phyloP scores from a whole-genome alignment of 1,139 yeast species.

The Debaryomycetaceae sp. region DNA sequence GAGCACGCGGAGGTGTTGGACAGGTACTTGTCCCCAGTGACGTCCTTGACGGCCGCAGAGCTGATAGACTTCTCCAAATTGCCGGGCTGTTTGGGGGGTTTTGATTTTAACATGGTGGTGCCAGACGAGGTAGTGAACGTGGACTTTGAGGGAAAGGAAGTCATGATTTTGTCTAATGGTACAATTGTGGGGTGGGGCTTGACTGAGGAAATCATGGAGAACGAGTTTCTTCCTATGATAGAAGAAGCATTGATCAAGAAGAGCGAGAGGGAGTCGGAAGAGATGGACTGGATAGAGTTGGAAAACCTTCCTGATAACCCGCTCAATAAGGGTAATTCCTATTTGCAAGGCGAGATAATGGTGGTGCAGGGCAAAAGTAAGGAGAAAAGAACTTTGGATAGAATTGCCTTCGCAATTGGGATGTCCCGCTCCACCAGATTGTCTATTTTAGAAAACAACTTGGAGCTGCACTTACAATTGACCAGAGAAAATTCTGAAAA shows the following conservation, averaged over 20 bases:
- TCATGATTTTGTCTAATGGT: constrained; percentile 68
- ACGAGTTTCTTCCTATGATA: constrained; percentile 48
- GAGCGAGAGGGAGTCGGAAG: constrained; percentile 70
- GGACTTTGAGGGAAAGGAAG: constrained; percentile 33
- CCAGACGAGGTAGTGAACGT: constrained; percentile 67
- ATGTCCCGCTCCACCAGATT: constrained; percentile 80
- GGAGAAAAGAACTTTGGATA: constrained; percentile 58
- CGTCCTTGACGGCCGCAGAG: constrained; percentile 71
- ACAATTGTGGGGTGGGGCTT: constrained; percentile 82
- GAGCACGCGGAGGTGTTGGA: constrained; percentile 22
- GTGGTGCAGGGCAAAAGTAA: constrained; percentile 50
- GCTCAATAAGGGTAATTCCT: constrained; percentile 30
- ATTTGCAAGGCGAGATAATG: constrained; percentile 66
- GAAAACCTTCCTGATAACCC: constrained; percentile 21
- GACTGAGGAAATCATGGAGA: constrained; percentile 50
- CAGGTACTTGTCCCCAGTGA: constrained; percentile 31
- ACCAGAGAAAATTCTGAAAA: constrained; percentile 65
- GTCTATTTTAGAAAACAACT: constrained; percentile 68
- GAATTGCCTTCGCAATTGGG: constrained; percentile 88
- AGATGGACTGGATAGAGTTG: constrained; percentile 76
- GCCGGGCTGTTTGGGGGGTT: constrained; percentile 25
- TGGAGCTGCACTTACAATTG: constrained; percentile 62
- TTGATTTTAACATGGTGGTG: constrained; percentile 45
- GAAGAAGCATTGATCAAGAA: constrained; percentile 27
- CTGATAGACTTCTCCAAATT: constrained; percentile 53